A percentile compares a stretch with the other conserved stretches of the same genome.
Conservation (phyloP, 345 rosid genomes). For the Lepidium aucheri region DNA sequence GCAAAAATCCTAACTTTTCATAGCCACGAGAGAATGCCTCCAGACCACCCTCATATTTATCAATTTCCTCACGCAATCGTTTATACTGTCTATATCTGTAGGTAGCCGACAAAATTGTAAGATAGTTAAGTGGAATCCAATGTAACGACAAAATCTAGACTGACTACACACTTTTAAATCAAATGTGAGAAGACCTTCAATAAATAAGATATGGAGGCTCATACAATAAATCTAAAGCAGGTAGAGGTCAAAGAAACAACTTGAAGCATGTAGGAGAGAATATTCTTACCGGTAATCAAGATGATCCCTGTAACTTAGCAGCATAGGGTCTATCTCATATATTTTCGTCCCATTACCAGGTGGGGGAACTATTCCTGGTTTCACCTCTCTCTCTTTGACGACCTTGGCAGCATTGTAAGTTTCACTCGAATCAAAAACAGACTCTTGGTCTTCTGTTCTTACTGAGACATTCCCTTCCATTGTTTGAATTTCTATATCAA, state of each 20-base stretch:
- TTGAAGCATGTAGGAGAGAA: neutral
- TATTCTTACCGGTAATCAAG: constrained; percentile 70
- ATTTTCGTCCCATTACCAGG: constrained; percentile 73
- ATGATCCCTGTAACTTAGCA: constrained; percentile 50
- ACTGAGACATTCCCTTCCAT: constrained; percentile 39
- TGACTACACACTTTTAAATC: neutral
- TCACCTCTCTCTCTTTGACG: constrained; percentile 31
- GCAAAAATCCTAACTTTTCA: constrained; percentile 79
- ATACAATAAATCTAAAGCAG: neutral
- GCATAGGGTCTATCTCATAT: constrained; percentile 78
- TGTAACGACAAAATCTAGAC: neutral
- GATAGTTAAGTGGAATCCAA: neutral
- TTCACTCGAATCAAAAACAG: constrained; percentile 15
- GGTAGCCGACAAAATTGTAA: constrained; percentile 21
- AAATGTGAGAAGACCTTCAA: neutral
- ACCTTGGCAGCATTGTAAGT: constrained; percentile 16
- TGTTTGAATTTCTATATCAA: constrained; percentile 28
- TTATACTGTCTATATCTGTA: constrained; percentile 58
- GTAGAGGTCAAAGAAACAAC: neutral
- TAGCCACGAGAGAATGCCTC: constrained; percentile 94
- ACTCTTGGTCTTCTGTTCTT: constrained; percentile 32
- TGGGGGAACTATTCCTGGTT: constrained; percentile 44
- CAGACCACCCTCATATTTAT: constrained; percentile 79
- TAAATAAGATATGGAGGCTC: neutral
- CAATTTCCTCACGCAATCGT: constrained; percentile 62